Base-by-base conservation (phyloP, 305 asterid genomes). In the Fraxinus greggii region DNA sequence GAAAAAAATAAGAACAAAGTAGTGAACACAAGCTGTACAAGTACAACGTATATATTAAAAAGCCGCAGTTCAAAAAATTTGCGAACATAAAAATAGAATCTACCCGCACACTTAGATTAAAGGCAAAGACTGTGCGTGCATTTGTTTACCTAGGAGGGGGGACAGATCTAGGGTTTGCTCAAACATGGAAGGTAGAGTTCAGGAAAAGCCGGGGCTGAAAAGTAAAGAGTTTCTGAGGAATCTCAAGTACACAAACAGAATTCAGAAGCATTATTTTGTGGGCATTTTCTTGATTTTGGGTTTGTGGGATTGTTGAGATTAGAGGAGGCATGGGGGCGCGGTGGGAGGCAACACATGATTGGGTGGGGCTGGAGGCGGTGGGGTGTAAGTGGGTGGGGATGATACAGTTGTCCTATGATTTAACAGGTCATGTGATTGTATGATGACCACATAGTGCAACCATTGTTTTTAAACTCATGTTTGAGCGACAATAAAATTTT, bases 121-220 rank as follows among this genome's bases (percentile, higher is more conserved):
- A 75, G 80, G 79, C 72, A 79, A 78, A 72, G 85, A 87, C 85
- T 77, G 82, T 77, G 83, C 9, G 86, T 17, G 85, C 65, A 84
- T 42, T 80, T 78, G 78, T 80, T 88, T 89, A 92, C 93, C 97
- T 87, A 89, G 79, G 82, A 84, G 89, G 90, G 90, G 90, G 91
- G 90, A 88, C 97, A 92, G 97, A 95, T 95, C 97, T 95, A 91
- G 98, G 95, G 97, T 93, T 95, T 89, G 88, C 87, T 89, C 88
- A 90, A 86, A 92, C 93, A 91, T 86, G 90, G 88, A 85, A 89
- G 83, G 80, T 79, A 29, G 75, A 69, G 40, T 69, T 69, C 38
- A 69, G 75, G 36, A 69, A 69, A 69, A 69, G 75, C 75, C 40
- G 40, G 40, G 75, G 15, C 73, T 13, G 21, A 69, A 69, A 69